phyloP scores from a whole-genome alignment of 768 basidiomycete genomes.

The Mrakia hoshinonis region DNA sequence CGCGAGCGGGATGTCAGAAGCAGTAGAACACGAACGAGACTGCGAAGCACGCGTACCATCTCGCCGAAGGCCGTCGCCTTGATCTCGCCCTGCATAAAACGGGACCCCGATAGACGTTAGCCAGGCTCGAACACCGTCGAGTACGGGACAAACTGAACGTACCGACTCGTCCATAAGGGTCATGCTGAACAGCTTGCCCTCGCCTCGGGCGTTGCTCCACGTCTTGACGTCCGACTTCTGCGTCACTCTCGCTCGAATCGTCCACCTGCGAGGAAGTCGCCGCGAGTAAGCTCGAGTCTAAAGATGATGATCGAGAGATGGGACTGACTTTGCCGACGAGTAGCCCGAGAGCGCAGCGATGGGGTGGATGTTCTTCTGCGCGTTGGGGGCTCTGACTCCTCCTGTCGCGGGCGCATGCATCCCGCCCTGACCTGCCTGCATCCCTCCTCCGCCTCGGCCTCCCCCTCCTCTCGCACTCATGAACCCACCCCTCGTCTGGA shows the following conservation, averaged over 20 bases:
- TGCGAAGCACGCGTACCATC: too few species aligned
- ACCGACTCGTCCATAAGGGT: slow-evolving; percentile 88
- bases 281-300: neutral
- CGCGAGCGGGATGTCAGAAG: too few species aligned
- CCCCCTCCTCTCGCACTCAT: slow-evolving; percentile 32
- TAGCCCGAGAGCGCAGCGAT: too few species aligned
- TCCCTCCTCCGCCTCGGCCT: slow-evolving; percentile 28
- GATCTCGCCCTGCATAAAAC: slow-evolving; percentile 47
- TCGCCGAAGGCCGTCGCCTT: slow-evolving; percentile 83
- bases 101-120: neutral
- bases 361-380: too few species aligned
- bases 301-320: too few species aligned
- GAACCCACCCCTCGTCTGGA: too few species aligned
- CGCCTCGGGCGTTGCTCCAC: slow-evolving; percentile 79
- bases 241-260: slow-evolving; percentile 86
- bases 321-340: slow-evolving; percentile 67
- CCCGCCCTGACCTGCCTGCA: slow-evolving; percentile 34
- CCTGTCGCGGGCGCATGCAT: too few species aligned
- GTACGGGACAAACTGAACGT: neutral
- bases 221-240: slow-evolving; percentile 78
- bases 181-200: slow-evolving; percentile 91
- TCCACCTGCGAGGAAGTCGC: slow-evolving; percentile 51
- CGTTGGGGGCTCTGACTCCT: too few species aligned
- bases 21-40: too few species aligned
- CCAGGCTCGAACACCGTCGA: neutral